Evolutionary conservation across 805 yeast species (phyloP), one percentile per base, ranked within the genome.

Genomic region (Cyberlindnera petersonii): DNA sequence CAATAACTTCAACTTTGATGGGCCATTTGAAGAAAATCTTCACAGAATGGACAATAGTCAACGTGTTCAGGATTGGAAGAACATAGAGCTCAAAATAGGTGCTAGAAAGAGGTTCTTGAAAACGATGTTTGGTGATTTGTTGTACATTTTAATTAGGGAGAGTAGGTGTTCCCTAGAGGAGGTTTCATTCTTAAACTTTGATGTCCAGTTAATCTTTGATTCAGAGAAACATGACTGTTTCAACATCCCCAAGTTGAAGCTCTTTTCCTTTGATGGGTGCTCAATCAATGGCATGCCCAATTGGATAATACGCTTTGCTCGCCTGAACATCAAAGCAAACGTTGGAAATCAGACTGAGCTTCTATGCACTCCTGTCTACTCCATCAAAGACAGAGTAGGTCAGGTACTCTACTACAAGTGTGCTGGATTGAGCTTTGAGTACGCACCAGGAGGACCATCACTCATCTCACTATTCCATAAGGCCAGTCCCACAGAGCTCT

Each of bases 331-430:
- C n/a, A 4, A 7, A n/a, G n/a, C n/a, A n/a, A n/a, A n/a, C n/a
- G n/a, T n/a, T 3, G 14, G 22, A 6, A 11, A 5, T 9, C 24
- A 5, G 8, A 4, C 8, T 10, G 10, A 21, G 11, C n/a, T 13
- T 6, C 14, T 6, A 5, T 26, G 8, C 3, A 6, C 10, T 20
- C 36, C 36, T 13, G 18, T 33, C 14, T 7, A 26, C 24, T 10
- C 20, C 17, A 17, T 14, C 24, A 6, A 19, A 4, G 36, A 33
- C 19, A 24, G 19, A 13, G 17, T 33, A 9, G 36, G 36, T n/a
- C 18, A 26, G 9, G 24, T 20, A 4, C 18, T 33, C 8, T 33
- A 33, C 31, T 33, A 33, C 19, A 33, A 33, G 14, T 20, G 24
- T 13, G 31, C n/a, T 14, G 19, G 17, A 19, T 30, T 26, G 22